Evolutionary conservation across 805 yeast species (phyloP).

Genomic region (Barnettozyma vustinii): DNA sequence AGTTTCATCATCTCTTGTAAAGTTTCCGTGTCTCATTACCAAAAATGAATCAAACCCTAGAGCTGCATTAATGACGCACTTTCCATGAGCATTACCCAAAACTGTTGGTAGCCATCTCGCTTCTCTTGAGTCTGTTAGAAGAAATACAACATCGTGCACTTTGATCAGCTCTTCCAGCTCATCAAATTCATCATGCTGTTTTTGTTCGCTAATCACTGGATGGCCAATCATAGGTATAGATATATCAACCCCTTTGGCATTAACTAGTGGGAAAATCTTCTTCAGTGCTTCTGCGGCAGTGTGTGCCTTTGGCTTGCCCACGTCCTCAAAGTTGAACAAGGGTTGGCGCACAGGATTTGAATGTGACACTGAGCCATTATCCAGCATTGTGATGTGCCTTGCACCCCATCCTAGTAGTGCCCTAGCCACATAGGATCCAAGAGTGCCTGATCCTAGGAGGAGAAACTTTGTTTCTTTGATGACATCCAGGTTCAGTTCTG

Average conservation of each 20-base stretch:
- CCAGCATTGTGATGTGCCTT: constrained; percentile 78
- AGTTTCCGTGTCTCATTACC: constrained; percentile 85
- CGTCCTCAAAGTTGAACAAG: constrained; percentile 72
- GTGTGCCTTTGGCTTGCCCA: constrained; percentile 70
- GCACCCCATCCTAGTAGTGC: constrained; percentile 95
- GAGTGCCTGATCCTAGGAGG: constrained; percentile 92
- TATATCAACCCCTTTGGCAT: constrained; percentile 53
- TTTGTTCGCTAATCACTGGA: constrained; percentile 53
- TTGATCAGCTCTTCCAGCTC: constrained; percentile 47
- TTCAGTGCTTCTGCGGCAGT: constrained; percentile 71
- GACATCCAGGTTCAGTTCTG: constrained; percentile 64
- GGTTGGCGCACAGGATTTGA: constrained; percentile 97
- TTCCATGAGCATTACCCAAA: constrained; percentile 57
- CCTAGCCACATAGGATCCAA: constrained; percentile 88
- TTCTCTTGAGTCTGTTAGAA: constrained; percentile 92
- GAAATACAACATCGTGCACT: constrained; percentile 69
- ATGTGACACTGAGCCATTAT: constrained; percentile 81
- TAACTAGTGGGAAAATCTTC: constrained; percentile 74
- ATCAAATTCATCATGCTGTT: constrained; percentile 47
- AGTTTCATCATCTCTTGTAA: background rate
- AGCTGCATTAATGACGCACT: constrained; percentile 86
- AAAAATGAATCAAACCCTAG: constrained; percentile 90
- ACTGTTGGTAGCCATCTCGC: constrained; percentile 97
- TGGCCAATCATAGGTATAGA: constrained; percentile 98
- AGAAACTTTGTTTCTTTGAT: constrained; percentile 59